These are phyloP conservation scores for Aspergillus novofumigatus DNA, from an alignment of 2,329 filamentous ascomycete species.

Conservation along the genomic window DNA sequence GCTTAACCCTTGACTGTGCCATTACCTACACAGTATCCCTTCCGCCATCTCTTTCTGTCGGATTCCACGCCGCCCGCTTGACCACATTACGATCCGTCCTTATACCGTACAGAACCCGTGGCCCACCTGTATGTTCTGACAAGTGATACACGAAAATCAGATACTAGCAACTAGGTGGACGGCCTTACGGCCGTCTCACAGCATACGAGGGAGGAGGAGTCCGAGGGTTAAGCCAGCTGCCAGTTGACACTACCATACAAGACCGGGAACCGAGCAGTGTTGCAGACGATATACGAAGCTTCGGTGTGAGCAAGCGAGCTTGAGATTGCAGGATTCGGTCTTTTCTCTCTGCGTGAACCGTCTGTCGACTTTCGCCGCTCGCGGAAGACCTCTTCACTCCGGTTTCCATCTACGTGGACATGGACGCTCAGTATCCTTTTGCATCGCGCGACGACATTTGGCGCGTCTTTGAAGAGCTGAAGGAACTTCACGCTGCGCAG, in stretches of 20 bases:
- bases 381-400: neutral
- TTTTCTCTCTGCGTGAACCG: neutral
- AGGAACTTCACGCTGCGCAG: slow-evolving; percentile 57
- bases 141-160: slow-evolving; percentile 7
- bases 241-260: slow-evolving; percentile 1
- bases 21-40: neutral
- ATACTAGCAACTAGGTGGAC: slow-evolving; percentile 28
- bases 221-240: slow-evolving; percentile 15
- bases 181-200: slow-evolving; percentile 36
- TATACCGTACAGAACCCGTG: neutral
- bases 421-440: slow-evolving; percentile 63
- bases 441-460: slow-evolving; percentile 62
- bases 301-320: neutral
- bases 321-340: neutral
- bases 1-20: neutral
- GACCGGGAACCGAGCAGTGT: neutral
- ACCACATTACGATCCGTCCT: neutral
- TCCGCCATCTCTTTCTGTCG: neutral
- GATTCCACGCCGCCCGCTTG: neutral
- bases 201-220: slow-evolving; percentile 27
- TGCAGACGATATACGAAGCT: neutral
- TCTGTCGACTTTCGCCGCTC: neutral
- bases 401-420: slow-evolving; percentile 25
- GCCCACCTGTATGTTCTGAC: slow-evolving; percentile 10
- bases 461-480: slow-evolving; percentile 60